phyloP scores from a whole-genome alignment of 2,329 filamentous ascomycete species.

The Exophiala lecanii-corni region DNA sequence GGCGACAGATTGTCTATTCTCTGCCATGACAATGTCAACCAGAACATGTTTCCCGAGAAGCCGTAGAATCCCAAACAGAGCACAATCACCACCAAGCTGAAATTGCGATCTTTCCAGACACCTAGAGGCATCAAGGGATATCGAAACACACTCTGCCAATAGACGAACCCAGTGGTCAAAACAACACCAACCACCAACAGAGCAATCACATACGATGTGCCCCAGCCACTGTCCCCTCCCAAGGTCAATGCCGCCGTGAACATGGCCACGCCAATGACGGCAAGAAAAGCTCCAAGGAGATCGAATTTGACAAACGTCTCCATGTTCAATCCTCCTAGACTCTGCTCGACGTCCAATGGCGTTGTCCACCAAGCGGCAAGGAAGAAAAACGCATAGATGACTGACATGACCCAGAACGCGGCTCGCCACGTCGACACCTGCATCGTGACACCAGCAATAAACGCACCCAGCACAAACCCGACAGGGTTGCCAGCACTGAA shows the following conservation, averaged over 20 bases:
- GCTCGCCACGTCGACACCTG: conserved; percentile 61
- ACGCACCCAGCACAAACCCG: conserved; percentile 54
- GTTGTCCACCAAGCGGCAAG: conserved; percentile 58
- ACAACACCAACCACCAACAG: conserved; percentile 57
- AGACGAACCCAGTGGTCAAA: conserved; percentile 53
- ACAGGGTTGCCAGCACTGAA: conserved; percentile 57
- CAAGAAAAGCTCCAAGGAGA: conserved; percentile 55
- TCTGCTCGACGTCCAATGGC: conserved; percentile 50
- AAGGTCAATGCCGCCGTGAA: conserved; percentile 59
- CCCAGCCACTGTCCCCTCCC: conserved; percentile 58
- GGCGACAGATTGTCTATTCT: conserved; percentile 50
- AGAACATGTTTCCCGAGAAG: conserved; percentile 59
- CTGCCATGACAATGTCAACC: conserved; percentile 63
- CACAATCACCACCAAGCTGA: conserved; percentile 57
- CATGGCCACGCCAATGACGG: conserved; percentile 61
- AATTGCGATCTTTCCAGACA: conserved; percentile 57
- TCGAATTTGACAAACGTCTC: conserved; percentile 56
- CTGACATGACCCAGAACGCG: conserved; percentile 57
- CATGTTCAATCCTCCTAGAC: conserved; percentile 38
- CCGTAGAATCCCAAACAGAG: conserved; percentile 59
- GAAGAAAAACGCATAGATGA: conserved; percentile 59
- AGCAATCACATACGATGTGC: conserved; percentile 56
- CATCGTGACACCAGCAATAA: conserved; percentile 59
- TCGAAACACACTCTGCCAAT: conserved; percentile 56
- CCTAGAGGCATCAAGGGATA: conserved; percentile 49